phyloP scores from a whole-genome alignment of 352 stramenopile species.

The Globisporangium cederbergense region DNA sequence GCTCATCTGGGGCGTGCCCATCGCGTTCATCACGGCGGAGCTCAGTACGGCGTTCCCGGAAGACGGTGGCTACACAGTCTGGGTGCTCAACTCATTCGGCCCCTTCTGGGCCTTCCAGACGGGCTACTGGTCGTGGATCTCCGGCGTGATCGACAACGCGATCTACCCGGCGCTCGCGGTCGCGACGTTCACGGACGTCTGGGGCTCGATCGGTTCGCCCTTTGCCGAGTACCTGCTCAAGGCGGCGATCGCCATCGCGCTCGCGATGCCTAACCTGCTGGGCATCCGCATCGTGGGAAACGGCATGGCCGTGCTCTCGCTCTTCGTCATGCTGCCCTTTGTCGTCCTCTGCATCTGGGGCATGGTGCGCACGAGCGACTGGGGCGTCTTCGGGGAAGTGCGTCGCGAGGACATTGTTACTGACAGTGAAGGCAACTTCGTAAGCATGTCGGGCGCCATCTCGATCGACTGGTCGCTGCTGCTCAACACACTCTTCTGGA shows the following conservation, averaged over 20 bases:
- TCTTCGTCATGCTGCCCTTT: slow-evolving; percentile 91
- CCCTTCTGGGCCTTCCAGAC: slow-evolving; percentile 84
- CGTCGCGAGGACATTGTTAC: slow-evolving; percentile 33
- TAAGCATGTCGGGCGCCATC: slow-evolving; percentile 35
- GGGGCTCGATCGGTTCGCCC: slow-evolving; percentile 25
- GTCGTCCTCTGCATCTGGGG: slow-evolving; percentile 57
- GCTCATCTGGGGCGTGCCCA: slow-evolving; percentile 88
- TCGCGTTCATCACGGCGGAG: slow-evolving; percentile 91
- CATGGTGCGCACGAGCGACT: slow-evolving; percentile 24
- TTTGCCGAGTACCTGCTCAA: slow-evolving; percentile 42
- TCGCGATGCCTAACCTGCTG: slow-evolving; percentile 42
- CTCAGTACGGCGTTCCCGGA: slow-evolving; percentile 89
- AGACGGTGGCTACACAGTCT: slow-evolving; percentile 82
- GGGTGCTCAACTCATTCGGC: slow-evolving; percentile 90
- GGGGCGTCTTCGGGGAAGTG: slow-evolving; percentile 32
- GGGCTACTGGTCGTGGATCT: slow-evolving; percentile 84
- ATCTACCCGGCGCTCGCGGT: slow-evolving; percentile 88
- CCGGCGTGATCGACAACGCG: slow-evolving; percentile 90
- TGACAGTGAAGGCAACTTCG: slow-evolving; percentile 29
- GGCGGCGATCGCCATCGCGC: slow-evolving; percentile 32
- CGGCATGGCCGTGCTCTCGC: slow-evolving; percentile 63
- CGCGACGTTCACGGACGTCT: slow-evolving; percentile 37
- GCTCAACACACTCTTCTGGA: slow-evolving; percentile 96
- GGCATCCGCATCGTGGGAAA: slow-evolving; percentile 84
- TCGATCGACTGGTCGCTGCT: slow-evolving; percentile 74